Evolutionary conservation across 2,329 filamentous ascomycete genomes (phyloP), one percentile per base, ranked within the genome.

Genomic region (Neophaeococcomyces mojaviensis): DNA sequence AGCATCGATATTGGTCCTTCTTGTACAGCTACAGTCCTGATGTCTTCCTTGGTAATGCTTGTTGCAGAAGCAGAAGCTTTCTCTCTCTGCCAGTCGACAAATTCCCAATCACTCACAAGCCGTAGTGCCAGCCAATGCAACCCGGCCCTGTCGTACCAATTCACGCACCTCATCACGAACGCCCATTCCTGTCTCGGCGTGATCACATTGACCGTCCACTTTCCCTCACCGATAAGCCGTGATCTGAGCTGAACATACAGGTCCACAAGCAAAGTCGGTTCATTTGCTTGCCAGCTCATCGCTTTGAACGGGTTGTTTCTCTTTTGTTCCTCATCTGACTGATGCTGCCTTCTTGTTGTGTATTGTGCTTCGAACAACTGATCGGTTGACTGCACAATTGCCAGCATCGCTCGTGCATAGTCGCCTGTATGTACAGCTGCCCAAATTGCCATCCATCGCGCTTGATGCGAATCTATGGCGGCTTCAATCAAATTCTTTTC

Each of bases 381-480:
- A 51, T 85, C 82, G 1, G 95, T 78, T 1, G 89, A 88, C 1
- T 84, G 84, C 55, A 94, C 84, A 3, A 98, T 71, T 5, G 84
- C 81, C 43, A 86, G 79, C 5, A 96, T 88, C 4, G 90, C 86
- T 72, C 88, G 85, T 55, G 94, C 86, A 49, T 82, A 79, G 51
- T 85, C 78, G 31, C 81, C 81, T 4, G 97, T 73, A 75, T 95
- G 86, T 84, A 88, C 94, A 61, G 95, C 95, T 2, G 87, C 86
- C 92, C 92, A 98, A 0, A 86, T 92, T 9, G 89, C 86, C 48
- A 95, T 78, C 90, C 92, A 98, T 47, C 90, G 77, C 9, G 50
- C 52, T 60, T 98, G 90, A 2, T 88, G 88, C 52, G 90, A 82
- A 33, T 81, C 76, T 0, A 85, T 81, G 15, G 92, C 92, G 51